A percentile compares a stretch with the other conserved stretches of the same genome.
Evolutionary conservation across 768 basidiomycete species (phyloP).

Genomic region (Nevesoporus exiguus): DNA sequence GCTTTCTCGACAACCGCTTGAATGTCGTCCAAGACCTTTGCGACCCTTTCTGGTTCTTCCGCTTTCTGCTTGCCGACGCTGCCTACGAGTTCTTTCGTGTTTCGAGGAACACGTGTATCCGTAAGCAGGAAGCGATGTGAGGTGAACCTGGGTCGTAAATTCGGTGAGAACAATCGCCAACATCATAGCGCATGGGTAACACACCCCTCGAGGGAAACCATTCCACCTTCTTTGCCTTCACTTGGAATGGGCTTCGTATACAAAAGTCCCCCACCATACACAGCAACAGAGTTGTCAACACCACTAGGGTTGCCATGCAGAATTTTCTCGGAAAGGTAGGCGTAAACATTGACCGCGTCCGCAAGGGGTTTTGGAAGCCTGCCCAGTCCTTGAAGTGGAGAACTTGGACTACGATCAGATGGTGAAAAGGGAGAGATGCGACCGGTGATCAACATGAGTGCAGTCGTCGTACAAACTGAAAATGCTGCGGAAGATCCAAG

Average conservation of each 20-base stretch:
- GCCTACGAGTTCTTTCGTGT: conserved; percentile 92
- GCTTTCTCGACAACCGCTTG: conserved; percentile 86
- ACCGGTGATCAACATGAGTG: conserved; percentile 71
- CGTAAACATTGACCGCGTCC: conserved; percentile 86
- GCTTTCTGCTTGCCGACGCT: conserved; percentile 74
- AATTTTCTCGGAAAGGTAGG: conserved; percentile 93
- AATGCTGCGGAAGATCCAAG: conserved; percentile 97
- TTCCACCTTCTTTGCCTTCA: conserved; percentile 68
- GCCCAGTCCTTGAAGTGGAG: conserved; percentile 39
- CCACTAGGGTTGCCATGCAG: conserved; percentile 97
- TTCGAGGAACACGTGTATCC: conserved; percentile 88
- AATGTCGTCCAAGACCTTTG: conserved; percentile 73
- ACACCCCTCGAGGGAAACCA: conserved; percentile 85
- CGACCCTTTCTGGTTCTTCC: conserved; percentile 84
- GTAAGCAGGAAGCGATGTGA: conserved; percentile 87
- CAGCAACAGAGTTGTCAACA: conserved; percentile 92
- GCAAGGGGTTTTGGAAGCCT: conserved; percentile 62
- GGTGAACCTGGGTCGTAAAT: conserved; percentile 64
- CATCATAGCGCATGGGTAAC: conserved; percentile 20
- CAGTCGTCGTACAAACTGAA: conserved; percentile 80
- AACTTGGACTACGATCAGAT: conserved; percentile 7
- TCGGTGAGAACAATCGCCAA: conserved; percentile 3
- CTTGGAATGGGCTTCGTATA: conserved; percentile 69
- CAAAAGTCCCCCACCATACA: conserved; percentile 87
- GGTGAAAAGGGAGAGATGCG: conserved; percentile 59